Evolutionary conservation across 805 yeast species (phyloP), one percentile per base, ranked within the genome.

Genomic region (Candida sithepensis): DNA sequence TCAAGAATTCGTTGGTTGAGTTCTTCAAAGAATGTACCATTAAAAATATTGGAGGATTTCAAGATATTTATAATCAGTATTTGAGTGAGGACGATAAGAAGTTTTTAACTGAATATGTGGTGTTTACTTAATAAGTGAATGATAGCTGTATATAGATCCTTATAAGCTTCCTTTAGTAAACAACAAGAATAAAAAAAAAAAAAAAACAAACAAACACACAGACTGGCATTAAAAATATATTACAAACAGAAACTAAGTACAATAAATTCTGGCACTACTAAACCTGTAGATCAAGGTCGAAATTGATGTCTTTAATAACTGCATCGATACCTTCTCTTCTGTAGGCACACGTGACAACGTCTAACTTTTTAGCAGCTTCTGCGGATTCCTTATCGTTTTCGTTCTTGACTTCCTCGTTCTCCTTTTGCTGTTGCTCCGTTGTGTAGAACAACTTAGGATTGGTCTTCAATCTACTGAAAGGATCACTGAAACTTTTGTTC

Each of bases 381-480:
- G 77, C 80, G 45, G 75, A 76, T 44, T 65, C 67, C 21, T 67
- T 70, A 23, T 69, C 73, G 19, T 64, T 64, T 42, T 64, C 63
- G 26, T 65, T 67, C 34, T 63, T 68, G 44, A 73, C 75, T 49
- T 74, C 73, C 45, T 71, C 73, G 43, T 71, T 70, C 6, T 81
- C 83, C 47, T 78, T 76, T 30, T 70, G 75, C 47, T 79, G n/a
- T n/a, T n/a, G 77, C 4, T 49, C 56, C 46, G 78, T 77, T 48
- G 74, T 72, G 60, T 90, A 89, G 67, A 88, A 92, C 50, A 88
- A 81, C 59, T 88, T 80, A 1, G 97, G 88, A 51, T 82, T 85
- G 1, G 98, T 92, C 64, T 88, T 85, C 61, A 94, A 77, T 65
- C 98, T 82, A 55, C 86, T 81, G 67, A 94, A 94, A 20, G 99